Evolutionary conservation across 2,329 filamentous ascomycete genomes (phyloP), one percentile per base, ranked within the genome.

Genomic region (Pestalotiopsis fici): DNA sequence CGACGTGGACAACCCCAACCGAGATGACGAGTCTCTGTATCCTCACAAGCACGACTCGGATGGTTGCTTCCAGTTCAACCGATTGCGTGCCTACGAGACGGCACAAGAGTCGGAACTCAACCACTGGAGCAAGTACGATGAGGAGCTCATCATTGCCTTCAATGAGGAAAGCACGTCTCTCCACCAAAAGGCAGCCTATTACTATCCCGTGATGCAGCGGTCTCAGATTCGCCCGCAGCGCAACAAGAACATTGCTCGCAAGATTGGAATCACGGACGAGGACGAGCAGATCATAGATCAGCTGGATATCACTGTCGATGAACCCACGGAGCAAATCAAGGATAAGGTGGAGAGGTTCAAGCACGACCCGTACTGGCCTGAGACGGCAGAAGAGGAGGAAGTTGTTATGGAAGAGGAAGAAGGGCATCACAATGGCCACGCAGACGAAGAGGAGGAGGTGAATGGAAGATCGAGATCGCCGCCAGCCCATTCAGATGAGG

Each of bases 181-280:
- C 61, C 76, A 80, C 62, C 83, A 87, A 70, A 88, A 87, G 76
- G 89, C 85, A 6, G 87, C 86, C 13, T 91, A 90, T 77, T 92
- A 91, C 78, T 92, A 91, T 72, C 90, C 90, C 3, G 84, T 92
- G 69, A 87, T 91, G 79, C 88, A 91, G 77, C 86, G 88, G 65
- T 87, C 85, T 59, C 83, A 84, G 25, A 87, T 92, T 73, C 83
- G 88, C 57, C 88, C 88, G 35, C 88, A 90, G 78, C 85, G 89
- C 67, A 86, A 84, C 69, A 90, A 88, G 82, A 89, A 89, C 74
- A 89, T 90, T 70, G 84, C 87, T 59, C 85, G 86, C 59, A 86
- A 81, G 37, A 80, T 81, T 57, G 85, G 83, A 67, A 75, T 83
- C 31, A 73, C 72, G 35, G 83, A 85, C 43, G 81, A 85, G 65